Conservation (phyloP, 805 yeast species). For the Candida tallmaniae region DNA sequence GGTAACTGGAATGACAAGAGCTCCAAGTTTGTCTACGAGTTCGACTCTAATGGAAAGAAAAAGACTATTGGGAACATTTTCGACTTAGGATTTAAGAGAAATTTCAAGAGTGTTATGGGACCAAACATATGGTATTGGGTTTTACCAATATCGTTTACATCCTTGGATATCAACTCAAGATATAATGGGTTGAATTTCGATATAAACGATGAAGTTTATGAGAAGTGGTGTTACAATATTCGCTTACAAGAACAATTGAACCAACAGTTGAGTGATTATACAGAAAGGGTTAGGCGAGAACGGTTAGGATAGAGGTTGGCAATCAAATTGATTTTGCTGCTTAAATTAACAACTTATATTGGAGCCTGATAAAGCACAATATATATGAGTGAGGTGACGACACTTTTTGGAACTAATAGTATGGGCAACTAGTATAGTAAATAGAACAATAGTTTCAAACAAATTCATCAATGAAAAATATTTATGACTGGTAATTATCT, state of each 20-base stretch:
- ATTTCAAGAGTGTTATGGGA: constrained; percentile 79
- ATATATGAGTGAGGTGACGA: too few relatives aligned
- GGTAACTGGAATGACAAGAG: constrained; percentile 31
- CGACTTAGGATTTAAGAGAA: constrained; percentile 61
- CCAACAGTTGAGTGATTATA: constrained; percentile 32
- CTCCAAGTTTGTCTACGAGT: constrained; percentile 26
- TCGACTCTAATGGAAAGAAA: constrained; percentile 37
- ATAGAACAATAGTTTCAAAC: too few relatives aligned
- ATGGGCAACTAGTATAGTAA: too few relatives aligned
- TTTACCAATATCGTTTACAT: constrained; percentile 46
- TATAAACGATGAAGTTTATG: constrained; percentile 40
- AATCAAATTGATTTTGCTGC: too few relatives aligned
- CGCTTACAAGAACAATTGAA: constrained; percentile 43
- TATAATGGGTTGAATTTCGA: constrained; percentile 50
- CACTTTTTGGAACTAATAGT: too few relatives aligned
- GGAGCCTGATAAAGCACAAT: too few relatives aligned
- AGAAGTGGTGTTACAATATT: constrained; percentile 36
- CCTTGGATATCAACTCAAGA: constrained; percentile 13
- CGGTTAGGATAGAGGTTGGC: neutral
- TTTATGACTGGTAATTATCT: too few relatives aligned
- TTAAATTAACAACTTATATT: too few relatives aligned
- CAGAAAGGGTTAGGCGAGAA: constrained; percentile 11
- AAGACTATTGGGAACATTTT: constrained; percentile 60
- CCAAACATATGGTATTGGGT: constrained; percentile 59
- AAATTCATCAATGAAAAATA: too few relatives aligned